Base-by-base conservation (phyloP, 2,329 filamentous ascomycete species). In the Fusarium albidum region DNA sequence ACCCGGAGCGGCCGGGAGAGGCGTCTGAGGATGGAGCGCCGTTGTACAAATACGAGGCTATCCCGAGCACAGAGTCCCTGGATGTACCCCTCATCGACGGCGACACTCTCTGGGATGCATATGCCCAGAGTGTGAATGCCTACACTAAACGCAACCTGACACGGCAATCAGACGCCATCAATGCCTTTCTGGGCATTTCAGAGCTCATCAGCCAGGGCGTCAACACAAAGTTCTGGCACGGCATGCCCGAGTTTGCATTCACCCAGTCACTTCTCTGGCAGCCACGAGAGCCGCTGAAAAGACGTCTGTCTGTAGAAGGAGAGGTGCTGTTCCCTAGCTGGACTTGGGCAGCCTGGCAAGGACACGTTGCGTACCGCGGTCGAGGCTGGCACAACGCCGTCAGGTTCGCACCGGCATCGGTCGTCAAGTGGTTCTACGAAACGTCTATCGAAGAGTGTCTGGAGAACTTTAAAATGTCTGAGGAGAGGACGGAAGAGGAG, bases 191-290 rank as follows among this genome's bases (percentile, higher is more conserved):
- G 3, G 55, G 55, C 41, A 57, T 57, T 5, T 29, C 55, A 0
- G 55, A 58, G 6, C 48, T 58, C 3, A 58, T 58, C 3, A 33
- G 48, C 1, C 34, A 35, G 2, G 55, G 53, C 1, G 41, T 49
- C 3, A 58, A 58, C 18, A 58, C 53, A 21, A 57, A 41, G 18
- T 58, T 58, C 29, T 58, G 55, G 55, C 38, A 53, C 9, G 55
- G 42, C 2, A 47, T 58, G 39, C 55, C 55, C 0, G 55, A 58
- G 11, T 58, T 58, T 37, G 29, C 38, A 6, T 17, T 58, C 2
- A 29, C 13, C 0, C 9, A 27, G 12, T 52, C 53, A 13, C 42
- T 58, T 3, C 12, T 57, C 6, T 58, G 55, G 55, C 40, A 49
- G 1, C 48, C 53, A 2, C 44, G 29, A 26, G 53, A 45, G 3